Evolutionary conservation across 2,329 filamentous ascomycete genomes (phyloP).

Genomic region (Ustulina deusta): DNA sequence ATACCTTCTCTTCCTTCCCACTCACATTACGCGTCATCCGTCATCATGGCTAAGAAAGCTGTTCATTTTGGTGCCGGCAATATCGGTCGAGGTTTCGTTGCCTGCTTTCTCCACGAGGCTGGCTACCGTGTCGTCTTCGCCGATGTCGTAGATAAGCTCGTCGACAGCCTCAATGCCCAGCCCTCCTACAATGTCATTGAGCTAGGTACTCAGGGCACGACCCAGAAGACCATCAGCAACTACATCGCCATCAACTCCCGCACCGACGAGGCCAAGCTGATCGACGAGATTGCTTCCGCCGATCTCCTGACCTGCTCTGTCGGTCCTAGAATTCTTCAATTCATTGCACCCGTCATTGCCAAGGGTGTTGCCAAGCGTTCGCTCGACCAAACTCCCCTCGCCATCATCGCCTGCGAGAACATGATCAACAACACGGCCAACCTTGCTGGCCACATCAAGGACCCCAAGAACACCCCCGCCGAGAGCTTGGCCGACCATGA

Average conservation of each 20-base stretch:
- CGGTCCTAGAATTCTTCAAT: conserved; percentile 94
- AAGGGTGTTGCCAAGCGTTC: conserved; percentile 88
- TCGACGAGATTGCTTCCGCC: conserved; percentile 87
- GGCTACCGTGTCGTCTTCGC: conserved; percentile 97
- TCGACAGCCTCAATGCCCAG: conserved; percentile 80
- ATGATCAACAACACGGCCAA: conserved; percentile 94
- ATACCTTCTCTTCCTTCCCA: background rate
- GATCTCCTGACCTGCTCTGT: conserved; percentile 97
- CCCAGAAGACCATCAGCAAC: conserved; percentile 87
- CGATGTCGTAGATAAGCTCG: conserved; percentile 88
- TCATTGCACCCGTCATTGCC: conserved; percentile 94
- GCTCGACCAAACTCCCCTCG: conserved; percentile 73
- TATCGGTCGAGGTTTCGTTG: conserved; percentile 87
- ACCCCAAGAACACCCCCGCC: conserved; percentile 76
- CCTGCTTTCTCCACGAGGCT: conserved; percentile 92
- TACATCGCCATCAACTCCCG: conserved; percentile 98
- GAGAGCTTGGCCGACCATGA: conserved; percentile 76
- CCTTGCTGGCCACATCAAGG: conserved; percentile 83
- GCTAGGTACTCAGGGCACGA: conserved; percentile 82
- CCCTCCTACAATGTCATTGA: conserved; percentile 92
- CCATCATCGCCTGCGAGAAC: conserved; percentile 98
- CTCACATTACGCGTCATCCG: conserved; percentile 10
- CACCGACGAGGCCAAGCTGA: conserved; percentile 81
- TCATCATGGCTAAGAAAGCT: conserved; percentile 72
- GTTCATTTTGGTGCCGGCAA: conserved; percentile 90